Base-by-base conservation (phyloP, 306 rosid species). In the Castanopsis chinensis region DNA sequence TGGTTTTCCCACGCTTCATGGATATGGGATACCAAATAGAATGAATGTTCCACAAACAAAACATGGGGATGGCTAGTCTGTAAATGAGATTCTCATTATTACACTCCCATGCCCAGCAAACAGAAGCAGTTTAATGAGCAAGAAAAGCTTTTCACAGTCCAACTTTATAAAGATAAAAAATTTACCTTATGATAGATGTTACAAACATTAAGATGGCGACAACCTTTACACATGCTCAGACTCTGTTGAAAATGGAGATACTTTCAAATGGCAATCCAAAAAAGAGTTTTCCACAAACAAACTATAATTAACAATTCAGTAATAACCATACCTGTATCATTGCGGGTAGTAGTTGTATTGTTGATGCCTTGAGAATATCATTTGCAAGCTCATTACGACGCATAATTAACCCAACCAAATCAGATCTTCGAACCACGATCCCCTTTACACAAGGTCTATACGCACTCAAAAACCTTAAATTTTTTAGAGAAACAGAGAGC, bases 131-230 rank as follows among this genome's bases (percentile, higher is more conserved):
- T 61, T 7, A 67, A 79, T 71, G 58, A 68, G 18, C 7, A 25
- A 2, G 64, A 51, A 30, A 35, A 63, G 3, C 70, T 13, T 64
- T 64, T 64, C 2, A 11, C 67, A 6, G 20, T 64, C 70, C 32
- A 60, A 69, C 70, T 63, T 75, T 23, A 20, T 51, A 69, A 68
- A 59, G 45, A 75, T 51, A 74, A 71, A 74, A 81, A 23, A 69
- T 60, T 83, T 89, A 94, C 97, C 98, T 94, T 94, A 64, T 94
- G 97, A 87, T 90, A 94, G 82, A 90, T 85, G 85, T 88, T 89
- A 80, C 99, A 94, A 57, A 85, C 93, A 86, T 80, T 84, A 79
- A 92, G 94, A 92, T 94, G 99, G 79, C 97, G 97, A 74, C 99
- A 94, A 69, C 97, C 91, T 86, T 80, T 89, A 87, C 97, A 94